Evolutionary conservation across 139 green algal genomes (phyloP).

Genomic region (Closterium sp.): DNA sequence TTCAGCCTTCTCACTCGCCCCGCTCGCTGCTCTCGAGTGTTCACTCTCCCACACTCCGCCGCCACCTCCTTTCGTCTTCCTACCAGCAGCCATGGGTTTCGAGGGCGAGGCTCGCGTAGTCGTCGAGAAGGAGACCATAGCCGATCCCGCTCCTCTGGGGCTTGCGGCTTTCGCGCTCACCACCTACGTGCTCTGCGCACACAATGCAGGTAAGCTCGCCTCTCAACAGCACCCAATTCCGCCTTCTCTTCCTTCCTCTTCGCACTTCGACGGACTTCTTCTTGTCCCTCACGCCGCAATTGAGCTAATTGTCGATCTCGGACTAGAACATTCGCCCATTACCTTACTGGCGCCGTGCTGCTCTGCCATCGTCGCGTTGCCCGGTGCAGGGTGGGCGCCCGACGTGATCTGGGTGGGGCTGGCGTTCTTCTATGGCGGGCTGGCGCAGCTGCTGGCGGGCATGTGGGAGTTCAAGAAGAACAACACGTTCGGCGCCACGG

Average conservation of each 20-base stretch:
- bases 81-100: background rate
- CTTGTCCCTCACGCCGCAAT: background rate
- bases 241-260: too few species aligned
- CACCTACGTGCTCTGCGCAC: conserved; percentile 24
- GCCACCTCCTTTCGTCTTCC: background rate
- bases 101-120: background rate
- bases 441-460: conserved; percentile 39
- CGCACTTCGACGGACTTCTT: too few species aligned
- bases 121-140: conserved; percentile 6
- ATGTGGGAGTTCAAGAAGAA: conserved; percentile 49
- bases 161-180: conserved; percentile 38
- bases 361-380: background rate
- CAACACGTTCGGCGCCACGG: conserved; percentile 43
- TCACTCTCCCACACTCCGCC: background rate
- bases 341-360: background rate
- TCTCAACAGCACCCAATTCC: too few species aligned
- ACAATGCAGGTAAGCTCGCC: conserved; percentile 26
- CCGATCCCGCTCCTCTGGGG: conserved; percentile 30
- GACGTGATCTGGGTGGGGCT: conserved; percentile 20
- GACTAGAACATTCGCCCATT: background rate
- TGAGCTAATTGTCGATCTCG: background rate
- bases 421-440: conserved; percentile 39
- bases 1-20: background rate
- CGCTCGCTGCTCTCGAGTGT: background rate
- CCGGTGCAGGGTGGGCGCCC: conserved; percentile 23